phyloP scores from a whole-genome alignment of 805 yeast species.

The Pichia insulana region DNA sequence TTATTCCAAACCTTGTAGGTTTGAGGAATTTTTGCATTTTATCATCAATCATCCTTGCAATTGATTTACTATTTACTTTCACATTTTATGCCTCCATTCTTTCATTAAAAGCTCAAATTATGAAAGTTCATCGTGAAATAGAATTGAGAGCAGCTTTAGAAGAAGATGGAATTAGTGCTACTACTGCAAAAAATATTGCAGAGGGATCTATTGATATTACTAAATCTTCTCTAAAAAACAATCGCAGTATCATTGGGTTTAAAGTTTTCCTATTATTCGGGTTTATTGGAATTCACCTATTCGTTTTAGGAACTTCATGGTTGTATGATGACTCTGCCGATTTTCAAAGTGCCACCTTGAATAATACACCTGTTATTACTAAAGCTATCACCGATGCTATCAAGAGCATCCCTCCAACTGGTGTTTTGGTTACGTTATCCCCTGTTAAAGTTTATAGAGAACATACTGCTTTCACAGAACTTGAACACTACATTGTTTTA shows the following conservation, averaged over 20 bases:
- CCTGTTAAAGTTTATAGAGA: conserved; percentile 54
- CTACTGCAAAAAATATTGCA: conserved; percentile 67
- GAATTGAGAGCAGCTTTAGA: conserved; percentile 71
- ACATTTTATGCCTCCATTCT: conserved; percentile 80
- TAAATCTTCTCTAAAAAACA: conserved; percentile 26
- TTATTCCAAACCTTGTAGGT: conserved; percentile 61
- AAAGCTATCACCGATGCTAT: conserved; percentile 35
- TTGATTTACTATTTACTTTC: conserved; percentile 63
- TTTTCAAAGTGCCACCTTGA: conserved; percentile 18
- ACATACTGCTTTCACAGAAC: conserved; percentile 42
- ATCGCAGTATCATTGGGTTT: conserved; percentile 40
- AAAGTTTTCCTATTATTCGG: conserved; percentile 53
- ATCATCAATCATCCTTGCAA: conserved; percentile 57
- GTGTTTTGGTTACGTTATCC: conserved; percentile 45
- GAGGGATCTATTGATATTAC: conserved; percentile 25
- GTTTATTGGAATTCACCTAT: conserved; percentile 55
- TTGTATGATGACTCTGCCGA: conserved; percentile 40
- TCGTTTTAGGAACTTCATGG: conserved; percentile 68
- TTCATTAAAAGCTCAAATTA: conserved; percentile 82
- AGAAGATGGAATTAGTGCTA: conserved; percentile 81
- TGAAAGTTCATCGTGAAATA: conserved; percentile 73
- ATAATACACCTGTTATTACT: conserved; percentile 25
- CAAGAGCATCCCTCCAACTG: conserved; percentile 32
- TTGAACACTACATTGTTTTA: conserved; percentile 52
- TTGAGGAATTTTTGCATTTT: conserved; percentile 74